phyloP scores from a whole-genome alignment of 768 basidiomycete genomes.

The Leccinum fibrillosum region DNA sequence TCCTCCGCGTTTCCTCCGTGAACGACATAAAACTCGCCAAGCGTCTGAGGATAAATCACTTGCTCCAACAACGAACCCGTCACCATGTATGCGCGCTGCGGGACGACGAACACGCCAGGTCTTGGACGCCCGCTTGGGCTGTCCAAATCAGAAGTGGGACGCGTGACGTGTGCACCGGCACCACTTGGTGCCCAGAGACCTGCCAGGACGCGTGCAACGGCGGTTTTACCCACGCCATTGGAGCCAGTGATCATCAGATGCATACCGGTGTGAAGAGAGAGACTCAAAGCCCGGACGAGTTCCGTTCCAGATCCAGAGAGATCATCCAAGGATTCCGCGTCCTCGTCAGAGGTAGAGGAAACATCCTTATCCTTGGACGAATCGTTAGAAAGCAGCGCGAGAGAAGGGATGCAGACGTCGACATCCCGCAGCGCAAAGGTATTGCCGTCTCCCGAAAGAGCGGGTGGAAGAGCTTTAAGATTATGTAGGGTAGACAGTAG shows the following conservation, averaged over 20 bases:
- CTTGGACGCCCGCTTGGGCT: slow-evolving; percentile 29
- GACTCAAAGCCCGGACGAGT: slow-evolving; percentile 67
- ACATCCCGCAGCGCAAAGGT: slow-evolving; percentile 66
- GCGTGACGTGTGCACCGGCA: slow-evolving; percentile 26
- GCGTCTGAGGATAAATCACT: slow-evolving; percentile 81
- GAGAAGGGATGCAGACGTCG: slow-evolving; percentile 61
- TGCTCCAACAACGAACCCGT: slow-evolving; percentile 87
- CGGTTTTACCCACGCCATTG: slow-evolving; percentile 90
- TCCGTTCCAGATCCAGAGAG: slow-evolving; percentile 29
- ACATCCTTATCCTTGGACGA: slow-evolving; percentile 1
- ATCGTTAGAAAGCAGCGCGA: background rate
- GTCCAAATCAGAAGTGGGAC: slow-evolving; percentile 26
- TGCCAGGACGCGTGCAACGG: slow-evolving; percentile 84
- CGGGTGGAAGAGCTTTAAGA: slow-evolving; percentile 49
- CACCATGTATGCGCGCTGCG: slow-evolving; percentile 92
- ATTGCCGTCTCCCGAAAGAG: slow-evolving; percentile 32
- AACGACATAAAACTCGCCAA: slow-evolving; percentile 68
- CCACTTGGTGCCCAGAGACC: slow-evolving; percentile 78
- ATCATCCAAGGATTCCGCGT: slow-evolving; percentile 10
- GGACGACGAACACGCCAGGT: slow-evolving; percentile 74
- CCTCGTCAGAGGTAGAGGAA: slow-evolving; percentile 11
- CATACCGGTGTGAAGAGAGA: slow-evolving; percentile 66
- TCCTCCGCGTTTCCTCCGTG: slow-evolving; percentile 41
- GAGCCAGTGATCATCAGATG: slow-evolving; percentile 93
- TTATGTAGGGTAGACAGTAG: slow-evolving; percentile 84